phyloP scores from a whole-genome alignment of 495 filamentous ascomycete genomes.

The Lepraria neglecta region DNA sequence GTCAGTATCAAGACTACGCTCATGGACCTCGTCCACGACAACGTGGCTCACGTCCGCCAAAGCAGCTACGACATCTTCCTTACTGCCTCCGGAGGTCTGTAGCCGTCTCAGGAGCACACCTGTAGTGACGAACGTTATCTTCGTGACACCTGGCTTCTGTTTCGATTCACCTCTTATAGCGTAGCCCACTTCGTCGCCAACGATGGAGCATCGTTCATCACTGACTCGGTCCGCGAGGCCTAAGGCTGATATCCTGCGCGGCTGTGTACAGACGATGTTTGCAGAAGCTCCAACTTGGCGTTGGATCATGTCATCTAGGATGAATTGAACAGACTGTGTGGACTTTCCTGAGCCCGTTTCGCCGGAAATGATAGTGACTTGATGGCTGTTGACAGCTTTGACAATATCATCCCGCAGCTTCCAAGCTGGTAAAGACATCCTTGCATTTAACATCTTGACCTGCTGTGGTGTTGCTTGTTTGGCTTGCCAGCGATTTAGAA shows the following conservation, averaged over 20 bases:
- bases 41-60: constrained; percentile 89
- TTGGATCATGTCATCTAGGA: constrained; percentile 85
- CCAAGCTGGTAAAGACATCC: constrained; percentile 82
- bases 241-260: constrained; percentile 86
- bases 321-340: constrained; percentile 93
- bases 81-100: constrained; percentile 74
- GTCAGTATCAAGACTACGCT: constrained; percentile 90
- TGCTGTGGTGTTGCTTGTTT: constrained; percentile 53
- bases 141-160: constrained; percentile 58
- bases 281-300: constrained; percentile 64
- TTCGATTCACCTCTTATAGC: constrained; percentile 90
- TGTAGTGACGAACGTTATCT: constrained; percentile 93
- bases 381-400: constrained; percentile 59
- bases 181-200: constrained; percentile 90
- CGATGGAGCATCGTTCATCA: constrained; percentile 73
- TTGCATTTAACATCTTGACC: constrained; percentile 60
- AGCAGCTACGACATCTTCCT: constrained; percentile 69
- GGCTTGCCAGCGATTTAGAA: constrained; percentile 46
- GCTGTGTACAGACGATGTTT: constrained; percentile 96
- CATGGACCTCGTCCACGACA: constrained; percentile 95
- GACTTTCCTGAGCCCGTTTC: constrained; percentile 97
- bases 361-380: constrained; percentile 92
- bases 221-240: constrained; percentile 91
- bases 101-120: constrained; percentile 88
- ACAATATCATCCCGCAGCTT: constrained; percentile 69